These are phyloP conservation scores for Acanthamoeba castellanii DNA, from an alignment of 208 protist genomes.

Conservation along the genomic window DNA sequence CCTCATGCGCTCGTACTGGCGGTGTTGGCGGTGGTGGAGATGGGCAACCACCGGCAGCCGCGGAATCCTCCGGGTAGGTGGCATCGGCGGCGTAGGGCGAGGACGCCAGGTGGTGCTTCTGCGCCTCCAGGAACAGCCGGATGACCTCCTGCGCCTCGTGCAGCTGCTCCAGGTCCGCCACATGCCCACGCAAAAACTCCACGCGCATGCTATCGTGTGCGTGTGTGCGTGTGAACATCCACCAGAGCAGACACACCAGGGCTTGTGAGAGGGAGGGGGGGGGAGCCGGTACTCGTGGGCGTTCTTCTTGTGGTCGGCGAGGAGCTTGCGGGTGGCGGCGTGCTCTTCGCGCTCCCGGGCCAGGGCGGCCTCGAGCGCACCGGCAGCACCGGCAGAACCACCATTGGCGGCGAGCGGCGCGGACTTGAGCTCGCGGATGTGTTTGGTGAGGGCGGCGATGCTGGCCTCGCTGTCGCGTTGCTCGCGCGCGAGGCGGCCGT, in stretches of 20 bases:
- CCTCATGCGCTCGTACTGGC: no score
- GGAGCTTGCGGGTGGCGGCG: background rate
- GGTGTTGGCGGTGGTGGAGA: no score
- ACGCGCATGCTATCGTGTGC: background rate
- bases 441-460: background rate
- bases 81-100: background rate
- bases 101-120: slow-evolving; percentile 18
- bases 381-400: no score
- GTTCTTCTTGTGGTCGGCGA: slow-evolving; percentile 33
- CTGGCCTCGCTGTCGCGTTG: background rate
- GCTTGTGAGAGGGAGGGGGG: no score
- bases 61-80: background rate
- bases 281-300: background rate
- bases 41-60: no score
- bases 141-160: slow-evolving; percentile 59
- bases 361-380: background rate
- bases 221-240: background rate
- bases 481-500: background rate
- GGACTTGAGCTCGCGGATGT: slow-evolving; percentile 38
- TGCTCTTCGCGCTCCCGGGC: slow-evolving; percentile 40
- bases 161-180: slow-evolving; percentile 33
- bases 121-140: slow-evolving; percentile 45
- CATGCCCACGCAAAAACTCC: background rate
- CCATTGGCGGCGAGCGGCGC: background rate
- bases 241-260: no score